Evolutionary conservation across 148 eudicot species (phyloP).

Genomic region (Limonium bicolor): DNA sequence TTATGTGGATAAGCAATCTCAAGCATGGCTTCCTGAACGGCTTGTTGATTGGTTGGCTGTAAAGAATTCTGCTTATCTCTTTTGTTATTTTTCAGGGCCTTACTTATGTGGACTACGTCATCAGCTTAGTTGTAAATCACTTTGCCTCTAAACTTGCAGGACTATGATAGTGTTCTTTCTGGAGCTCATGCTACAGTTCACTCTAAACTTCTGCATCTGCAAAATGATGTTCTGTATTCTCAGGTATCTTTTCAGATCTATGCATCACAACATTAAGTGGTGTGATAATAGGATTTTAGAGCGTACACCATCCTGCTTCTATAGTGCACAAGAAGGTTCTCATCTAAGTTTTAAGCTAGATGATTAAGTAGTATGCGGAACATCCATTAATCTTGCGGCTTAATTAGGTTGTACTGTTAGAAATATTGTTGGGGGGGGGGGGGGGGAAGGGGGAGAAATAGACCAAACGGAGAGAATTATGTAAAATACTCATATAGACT

Average conservation of each 20-base stretch:
- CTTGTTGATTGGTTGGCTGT: constrained; percentile 95
- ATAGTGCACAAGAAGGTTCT: too few relatives aligned
- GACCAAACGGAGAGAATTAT: too few relatives aligned
- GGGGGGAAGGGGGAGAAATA: too few relatives aligned
- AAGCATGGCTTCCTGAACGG: constrained; percentile 82
- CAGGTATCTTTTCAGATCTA: constrained; percentile 34
- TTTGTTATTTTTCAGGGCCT: constrained; percentile 3
- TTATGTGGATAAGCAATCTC: constrained; percentile 73
- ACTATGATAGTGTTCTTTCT: constrained; percentile 50
- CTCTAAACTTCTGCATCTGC: constrained; percentile 62
- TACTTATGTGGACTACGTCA: neutral
- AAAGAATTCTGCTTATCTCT: constrained; percentile 19
- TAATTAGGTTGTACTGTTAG: too few relatives aligned
- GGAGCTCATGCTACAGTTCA: constrained; percentile 44
- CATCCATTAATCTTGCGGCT: too few relatives aligned
- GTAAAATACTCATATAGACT: too few relatives aligned
- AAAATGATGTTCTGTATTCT: constrained; percentile 36
- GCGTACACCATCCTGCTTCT: too few relatives aligned
- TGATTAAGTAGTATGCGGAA: too few relatives aligned
- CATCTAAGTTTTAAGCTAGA: too few relatives aligned
- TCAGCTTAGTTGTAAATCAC: neutral
- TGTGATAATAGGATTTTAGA: too few relatives aligned
- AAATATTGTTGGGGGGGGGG: too few relatives aligned
- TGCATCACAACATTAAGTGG: too few relatives aligned
- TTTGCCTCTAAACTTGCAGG: constrained; percentile 24